Evolutionary conservation across 306 rosid species (phyloP).

Genomic region (Lotus japonicus): DNA sequence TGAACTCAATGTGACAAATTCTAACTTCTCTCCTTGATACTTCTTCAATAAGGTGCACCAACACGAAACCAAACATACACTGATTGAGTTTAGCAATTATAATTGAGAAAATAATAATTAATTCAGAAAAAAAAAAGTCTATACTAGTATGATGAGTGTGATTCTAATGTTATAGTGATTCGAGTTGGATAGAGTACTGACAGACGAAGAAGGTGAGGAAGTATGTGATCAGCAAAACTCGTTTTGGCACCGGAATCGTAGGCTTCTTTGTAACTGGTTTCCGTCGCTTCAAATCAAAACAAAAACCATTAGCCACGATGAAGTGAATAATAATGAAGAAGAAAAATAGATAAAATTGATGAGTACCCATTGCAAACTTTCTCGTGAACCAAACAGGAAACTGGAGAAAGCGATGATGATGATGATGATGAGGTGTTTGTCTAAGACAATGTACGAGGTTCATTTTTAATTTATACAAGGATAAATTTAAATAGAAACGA

Average conservation of each 20-base stretch:
- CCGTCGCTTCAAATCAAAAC: constrained; percentile 9
- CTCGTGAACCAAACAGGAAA: background rate
- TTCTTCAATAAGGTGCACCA: too few species aligned
- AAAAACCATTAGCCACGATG: background rate
- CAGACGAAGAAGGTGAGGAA: constrained; percentile 74
- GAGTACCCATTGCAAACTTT: constrained; percentile 13
- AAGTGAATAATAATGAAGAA: background rate
- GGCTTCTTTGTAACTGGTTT: constrained; percentile 20
- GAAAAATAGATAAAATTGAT: too few species aligned
- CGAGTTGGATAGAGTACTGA: constrained; percentile 2
- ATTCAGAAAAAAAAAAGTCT: too few species aligned
- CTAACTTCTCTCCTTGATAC: too few species aligned
- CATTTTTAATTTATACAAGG: background rate
- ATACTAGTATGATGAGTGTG: too few species aligned
- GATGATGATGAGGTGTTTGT: background rate
- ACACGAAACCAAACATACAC: too few species aligned
- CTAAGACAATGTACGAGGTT: background rate
- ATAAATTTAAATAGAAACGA: too few species aligned
- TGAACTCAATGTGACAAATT: too few species aligned
- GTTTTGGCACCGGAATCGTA: constrained; percentile 13
- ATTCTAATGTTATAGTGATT: too few species aligned
- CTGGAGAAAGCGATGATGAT: background rate
- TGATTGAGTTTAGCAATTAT: too few species aligned
- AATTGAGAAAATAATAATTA: too few species aligned
- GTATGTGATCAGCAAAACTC: constrained; percentile 30